phyloP scores from a whole-genome alignment of 2,329 filamentous ascomycete genomes.

The Penicillium sp. region DNA sequence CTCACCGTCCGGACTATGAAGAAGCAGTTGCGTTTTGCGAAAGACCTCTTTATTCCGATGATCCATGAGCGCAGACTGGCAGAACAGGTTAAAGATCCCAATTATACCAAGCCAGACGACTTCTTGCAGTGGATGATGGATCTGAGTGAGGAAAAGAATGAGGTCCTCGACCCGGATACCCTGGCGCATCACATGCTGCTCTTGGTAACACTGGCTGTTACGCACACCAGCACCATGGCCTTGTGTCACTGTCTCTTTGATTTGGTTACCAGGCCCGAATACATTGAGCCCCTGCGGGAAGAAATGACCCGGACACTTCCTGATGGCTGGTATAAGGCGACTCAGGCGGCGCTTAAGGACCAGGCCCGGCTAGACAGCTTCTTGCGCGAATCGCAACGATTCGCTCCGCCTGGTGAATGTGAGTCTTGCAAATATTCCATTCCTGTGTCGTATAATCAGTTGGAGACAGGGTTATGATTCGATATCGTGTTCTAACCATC shows the following conservation, averaged over 20 bases:
- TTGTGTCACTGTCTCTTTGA: constrained; percentile 50
- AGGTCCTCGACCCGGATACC: constrained; percentile 20
- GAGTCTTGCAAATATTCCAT: neutral
- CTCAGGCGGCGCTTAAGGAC: constrained; percentile 16
- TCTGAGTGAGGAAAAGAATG: constrained; percentile 17
- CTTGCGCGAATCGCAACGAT: constrained; percentile 29
- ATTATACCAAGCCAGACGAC: constrained; percentile 27
- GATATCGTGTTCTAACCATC: neutral
- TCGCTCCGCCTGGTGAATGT: constrained; percentile 30
- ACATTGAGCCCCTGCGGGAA: constrained; percentile 49
- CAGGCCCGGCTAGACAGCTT: constrained; percentile 30
- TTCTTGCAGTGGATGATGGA: constrained; percentile 37
- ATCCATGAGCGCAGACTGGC: constrained; percentile 29
- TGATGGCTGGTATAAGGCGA: constrained; percentile 27
- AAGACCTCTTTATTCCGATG: constrained; percentile 35
- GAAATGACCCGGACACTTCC: constrained; percentile 42
- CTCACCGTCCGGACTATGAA: constrained; percentile 36
- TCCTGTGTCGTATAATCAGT: neutral
- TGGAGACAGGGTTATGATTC: neutral
- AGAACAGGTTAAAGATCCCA: constrained; percentile 14
- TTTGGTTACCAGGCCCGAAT: constrained; percentile 50
- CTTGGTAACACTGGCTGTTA: constrained; percentile 26
- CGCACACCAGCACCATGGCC: constrained; percentile 30
- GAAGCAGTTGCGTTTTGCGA: constrained; percentile 28
- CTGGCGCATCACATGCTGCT: constrained; percentile 28